Evolutionary conservation across 2,329 filamentous ascomycete species (phyloP), one percentile per base, ranked within the genome.

Genomic region (Cladosporium sp.): DNA sequence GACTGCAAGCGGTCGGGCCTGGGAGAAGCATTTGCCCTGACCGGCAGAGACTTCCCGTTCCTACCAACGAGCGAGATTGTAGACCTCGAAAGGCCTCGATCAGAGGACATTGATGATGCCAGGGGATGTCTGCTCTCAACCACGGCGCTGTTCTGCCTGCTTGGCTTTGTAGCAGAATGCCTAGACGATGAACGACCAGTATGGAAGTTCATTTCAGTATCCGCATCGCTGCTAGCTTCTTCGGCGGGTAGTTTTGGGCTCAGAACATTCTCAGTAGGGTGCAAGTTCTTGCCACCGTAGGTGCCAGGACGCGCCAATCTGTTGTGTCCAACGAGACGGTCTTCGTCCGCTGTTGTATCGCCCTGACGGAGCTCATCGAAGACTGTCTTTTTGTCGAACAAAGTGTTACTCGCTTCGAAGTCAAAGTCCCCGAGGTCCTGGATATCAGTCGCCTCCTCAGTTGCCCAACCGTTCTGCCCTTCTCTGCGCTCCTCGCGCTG

Each of bases 401-500:
- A 96, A 56, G 92, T 93, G 34, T 98, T 83, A 70, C 93, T 93
- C 63, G 88, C 89, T 72, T 91, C 89, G 73, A 98, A 98, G 77
- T 98, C 94, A 72, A 98, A 98, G 67, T 98, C 95, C 13, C 91
- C 92, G 83, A 95, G 86, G 75, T 96, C 94, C 78, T 94, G 91
- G 25, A 95, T 91, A 75, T 98, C 95, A 0, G 92, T 97, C 25
- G 94, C 93, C 74, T 98, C 94, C 75, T 97, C 95, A 0, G 94
- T 97, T 4, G 92, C 93, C 93, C 94, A 98, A 3, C 92, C 94
- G 75, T 92, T 96, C 51, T 92, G 79, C 43, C 69, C 65, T 63
- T 84, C 81, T 65, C 86, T 84, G 10, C 70, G 79, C 78, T 69
- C 78, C 74, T 77, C 78, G 65, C 80, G 81, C 69, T 83, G 82